These are phyloP conservation scores for Coemansia sp. DNA, from an alignment of 192 early-diverging fungal species.

Conservation along the genomic window DNA sequence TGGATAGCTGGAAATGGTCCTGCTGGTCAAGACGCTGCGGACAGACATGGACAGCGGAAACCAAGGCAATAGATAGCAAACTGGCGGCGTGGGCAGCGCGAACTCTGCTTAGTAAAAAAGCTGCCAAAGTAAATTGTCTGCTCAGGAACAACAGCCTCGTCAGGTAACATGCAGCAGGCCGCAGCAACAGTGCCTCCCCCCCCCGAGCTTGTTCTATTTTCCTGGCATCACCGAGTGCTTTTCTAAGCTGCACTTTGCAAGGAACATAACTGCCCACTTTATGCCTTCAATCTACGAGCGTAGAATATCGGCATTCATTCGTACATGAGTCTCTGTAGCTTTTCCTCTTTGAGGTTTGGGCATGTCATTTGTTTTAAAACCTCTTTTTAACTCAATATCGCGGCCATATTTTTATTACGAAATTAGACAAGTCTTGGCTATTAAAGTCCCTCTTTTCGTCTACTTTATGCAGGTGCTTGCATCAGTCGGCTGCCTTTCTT, in stretches of 20 bases:
- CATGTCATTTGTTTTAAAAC: no score
- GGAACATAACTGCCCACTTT: conserved; percentile 77
- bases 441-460: background rate
- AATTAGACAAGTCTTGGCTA: background rate
- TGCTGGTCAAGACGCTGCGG: conserved; percentile 72
- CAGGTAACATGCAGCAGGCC: no score
- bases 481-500: no score
- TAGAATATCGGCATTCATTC: conserved; percentile 41
- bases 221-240: conserved; percentile 77
- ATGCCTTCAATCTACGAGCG: conserved; percentile 70
- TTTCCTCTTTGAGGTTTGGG: background rate
- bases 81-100: background rate
- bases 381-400: no score
- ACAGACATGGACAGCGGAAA: conserved; percentile 83
- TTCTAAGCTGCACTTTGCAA: conserved; percentile 72
- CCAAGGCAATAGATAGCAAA: conserved; percentile 62
- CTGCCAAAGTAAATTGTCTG: background rate
- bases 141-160: background rate
- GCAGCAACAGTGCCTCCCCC: no score
- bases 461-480: background rate
- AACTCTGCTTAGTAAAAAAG: background rate
- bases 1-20: conserved; percentile 82
- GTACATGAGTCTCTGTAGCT: conserved; percentile 23
- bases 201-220: conserved; percentile 58
- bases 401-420: background rate